Conservation (phyloP, 495 filamentous ascomycete genomes). For the Parathielavia appendiculata region DNA sequence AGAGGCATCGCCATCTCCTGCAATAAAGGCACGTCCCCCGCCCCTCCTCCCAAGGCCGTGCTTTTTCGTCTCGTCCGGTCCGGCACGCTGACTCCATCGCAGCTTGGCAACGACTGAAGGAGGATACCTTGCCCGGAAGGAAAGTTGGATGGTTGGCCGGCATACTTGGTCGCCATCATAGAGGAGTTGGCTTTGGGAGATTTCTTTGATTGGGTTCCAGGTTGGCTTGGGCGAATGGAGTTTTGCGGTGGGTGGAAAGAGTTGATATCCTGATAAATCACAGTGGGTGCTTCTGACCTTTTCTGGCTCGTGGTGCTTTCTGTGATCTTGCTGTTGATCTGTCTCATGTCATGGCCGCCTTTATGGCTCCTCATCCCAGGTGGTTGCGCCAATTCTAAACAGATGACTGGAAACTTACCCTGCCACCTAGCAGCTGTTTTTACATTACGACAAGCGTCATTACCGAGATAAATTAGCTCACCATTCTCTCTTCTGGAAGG, state of each 20-base stretch:
- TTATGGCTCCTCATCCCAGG: too few species aligned
- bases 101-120: background rate
- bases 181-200: background rate
- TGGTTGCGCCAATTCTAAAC: too few species aligned
- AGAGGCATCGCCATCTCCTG: constrained; percentile 2
- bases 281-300: background rate
- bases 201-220: background rate
- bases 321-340: background rate
- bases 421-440: too few species aligned
- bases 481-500: too few species aligned
- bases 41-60: too few species aligned
- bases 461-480: too few species aligned
- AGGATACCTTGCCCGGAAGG: background rate
- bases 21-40: background rate
- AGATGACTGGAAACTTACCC: too few species aligned
- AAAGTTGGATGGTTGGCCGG: background rate
- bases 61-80: background rate
- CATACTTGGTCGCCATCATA: background rate
- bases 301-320: background rate
- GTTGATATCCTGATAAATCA: background rate
- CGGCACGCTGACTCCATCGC: background rate
- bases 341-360: background rate
- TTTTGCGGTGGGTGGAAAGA: background rate
- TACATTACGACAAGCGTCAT: too few species aligned
- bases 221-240: too few species aligned